Evolutionary conservation across 768 basidiomycete genomes (phyloP).

Genomic region (Leccinum uliginosum): DNA sequence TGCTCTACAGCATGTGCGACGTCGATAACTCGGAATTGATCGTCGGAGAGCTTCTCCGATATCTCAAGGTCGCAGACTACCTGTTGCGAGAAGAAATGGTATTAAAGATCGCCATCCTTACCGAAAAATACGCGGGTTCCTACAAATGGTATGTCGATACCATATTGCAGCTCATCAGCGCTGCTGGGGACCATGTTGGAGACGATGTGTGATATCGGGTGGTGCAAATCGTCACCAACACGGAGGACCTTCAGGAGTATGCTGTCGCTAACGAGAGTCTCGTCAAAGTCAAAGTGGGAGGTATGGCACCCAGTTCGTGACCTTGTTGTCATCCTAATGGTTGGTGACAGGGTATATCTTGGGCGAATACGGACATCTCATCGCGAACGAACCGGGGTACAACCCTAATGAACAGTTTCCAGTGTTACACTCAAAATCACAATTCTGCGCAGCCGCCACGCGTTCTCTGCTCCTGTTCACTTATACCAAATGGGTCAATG

Average conservation of each 20-base stretch:
- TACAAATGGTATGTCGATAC: constrained; percentile 99
- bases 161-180: constrained; percentile 90
- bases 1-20: constrained; percentile 99
- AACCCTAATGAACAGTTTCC: constrained; percentile 95
- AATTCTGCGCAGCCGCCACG: constrained; percentile 89
- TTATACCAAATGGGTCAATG: constrained; percentile 99
- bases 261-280: constrained; percentile 90
- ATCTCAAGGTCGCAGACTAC: constrained; percentile 95
- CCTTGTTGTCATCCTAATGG: constrained; percentile 9
- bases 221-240: constrained; percentile 97
- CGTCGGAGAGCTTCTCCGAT: constrained; percentile 91
- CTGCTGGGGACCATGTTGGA: constrained; percentile 97
- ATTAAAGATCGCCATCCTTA: constrained; percentile 94
- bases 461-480: constrained; percentile 91
- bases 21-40: constrained; percentile 94
- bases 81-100: constrained; percentile 98
- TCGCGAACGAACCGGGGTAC: constrained; percentile 92
- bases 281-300: constrained; percentile 95
- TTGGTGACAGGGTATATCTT: constrained; percentile 78
- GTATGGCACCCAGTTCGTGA: constrained; percentile 38
- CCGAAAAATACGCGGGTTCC: constrained; percentile 97
- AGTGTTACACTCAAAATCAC: constrained; percentile 88
- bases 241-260: constrained; percentile 95
- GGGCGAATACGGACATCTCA: constrained; percentile 97
- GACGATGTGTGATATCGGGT: constrained; percentile 99